phyloP scores from a whole-genome alignment of 2,329 filamentous ascomycete species.

The Chaetomium sp. region DNA sequence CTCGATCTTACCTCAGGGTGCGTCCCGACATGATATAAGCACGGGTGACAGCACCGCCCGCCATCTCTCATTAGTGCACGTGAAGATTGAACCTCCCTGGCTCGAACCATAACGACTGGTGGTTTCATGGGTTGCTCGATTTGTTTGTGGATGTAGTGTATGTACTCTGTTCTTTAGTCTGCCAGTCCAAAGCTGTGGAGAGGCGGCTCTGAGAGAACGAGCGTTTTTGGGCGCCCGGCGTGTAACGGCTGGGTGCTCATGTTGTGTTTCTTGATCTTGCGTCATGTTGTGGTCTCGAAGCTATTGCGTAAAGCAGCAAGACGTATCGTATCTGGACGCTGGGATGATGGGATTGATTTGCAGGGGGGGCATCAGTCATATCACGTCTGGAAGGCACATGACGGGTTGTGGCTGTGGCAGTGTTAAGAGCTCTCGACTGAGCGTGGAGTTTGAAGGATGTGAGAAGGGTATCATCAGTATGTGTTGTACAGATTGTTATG shows the following conservation, averaged over 20 bases:
- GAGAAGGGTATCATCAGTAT: conserved; percentile 34
- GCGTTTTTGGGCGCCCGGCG: conserved; percentile 22
- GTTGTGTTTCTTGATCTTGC: conserved; percentile 45
- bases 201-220: conserved; percentile 59
- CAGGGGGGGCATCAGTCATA: not conserved
- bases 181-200: conserved; percentile 50
- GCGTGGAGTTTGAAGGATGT: conserved; percentile 5
- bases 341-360: conserved; percentile 13
- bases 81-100: too few relatives aligned
- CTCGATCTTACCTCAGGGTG: conserved; percentile 3
- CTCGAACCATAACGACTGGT: too few relatives aligned
- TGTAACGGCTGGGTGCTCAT: conserved; percentile 14
- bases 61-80: too few relatives aligned
- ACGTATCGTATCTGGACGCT: conserved; percentile 62
- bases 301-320: conserved; percentile 47
- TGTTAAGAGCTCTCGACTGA: not conserved
- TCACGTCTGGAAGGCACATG: not conserved
- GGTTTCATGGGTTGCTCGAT: too few relatives aligned
- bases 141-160: conserved; percentile 20
- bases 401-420: not conserved
- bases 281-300: conserved; percentile 54
- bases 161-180: conserved; percentile 62
- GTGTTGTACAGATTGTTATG: conserved; percentile 28
- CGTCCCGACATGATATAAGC: conserved; percentile 10
- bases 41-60: not conserved